Evolutionary conservation across 208 protist genomes (phyloP), one percentile per base, ranked within the genome.

Genomic region (Trypanosoma grayi): DNA sequence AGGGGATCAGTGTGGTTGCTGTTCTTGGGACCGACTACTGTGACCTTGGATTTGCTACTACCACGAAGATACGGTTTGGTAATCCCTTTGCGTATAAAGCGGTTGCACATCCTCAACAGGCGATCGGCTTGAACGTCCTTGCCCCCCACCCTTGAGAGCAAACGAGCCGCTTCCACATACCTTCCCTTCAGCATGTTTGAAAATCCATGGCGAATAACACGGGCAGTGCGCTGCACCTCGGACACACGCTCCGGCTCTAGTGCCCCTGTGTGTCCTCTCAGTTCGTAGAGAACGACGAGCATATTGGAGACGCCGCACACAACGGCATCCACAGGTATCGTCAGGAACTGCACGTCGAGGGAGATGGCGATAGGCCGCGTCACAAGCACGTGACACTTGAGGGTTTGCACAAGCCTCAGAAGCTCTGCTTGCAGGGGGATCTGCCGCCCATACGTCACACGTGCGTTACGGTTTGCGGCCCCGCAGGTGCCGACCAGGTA

Each of bases 401-500:
- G 61, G 20, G 55, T 69, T 60, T 71, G 61, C 36, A 68, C 60
- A n/a, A 82, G 43, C 41, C 70, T 80, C 24, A 81, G 48, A 14
- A 85, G 44, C 13, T 85, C 79, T 2, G 37, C 20, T 31, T 70
- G 60, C 11, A 56, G 41, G 4, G 58, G 54, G 22, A 79, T 41
- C 24, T 54, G 66, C 11, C 50, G 16, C n/a, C 51, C 56, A 65
- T 74, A 82, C n/a, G 79, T 66, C 16, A 80, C 72, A 4, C 77
- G 64, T 10, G 75, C 58, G 43, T 79, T 75, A 24, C 66, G 66
- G 28, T 77, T 37, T 20, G 56, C 65, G 4, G 73, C 70, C 16
- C 81, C 81, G 59, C 81, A 92, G 4, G 78, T 86, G 41, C 84
- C 84, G 10, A 87, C 75, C 46, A 75, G 79, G 70, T 73, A 88